phyloP scores from a whole-genome alignment of 768 basidiomycete genomes.

The Boletus edulis region DNA sequence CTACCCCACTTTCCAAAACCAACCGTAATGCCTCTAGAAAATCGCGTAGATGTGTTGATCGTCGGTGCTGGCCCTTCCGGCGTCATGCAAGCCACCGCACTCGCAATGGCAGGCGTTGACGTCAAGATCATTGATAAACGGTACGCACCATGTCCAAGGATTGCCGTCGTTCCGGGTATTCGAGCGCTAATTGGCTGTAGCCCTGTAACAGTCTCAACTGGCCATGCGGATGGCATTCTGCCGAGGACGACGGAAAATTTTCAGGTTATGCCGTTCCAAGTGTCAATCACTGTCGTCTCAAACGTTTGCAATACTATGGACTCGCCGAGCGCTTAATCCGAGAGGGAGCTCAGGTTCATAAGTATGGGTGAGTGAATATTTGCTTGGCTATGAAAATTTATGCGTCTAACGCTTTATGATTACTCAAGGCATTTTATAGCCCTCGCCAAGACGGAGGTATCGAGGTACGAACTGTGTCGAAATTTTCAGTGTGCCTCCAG shows the following conservation, averaged over 20 bases:
- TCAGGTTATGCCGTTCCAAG: not conserved
- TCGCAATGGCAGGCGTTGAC: conserved; percentile 40
- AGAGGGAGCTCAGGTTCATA: not conserved
- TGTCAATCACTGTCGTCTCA: not conserved
- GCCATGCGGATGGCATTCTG: conserved; percentile 48
- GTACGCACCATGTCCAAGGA: conserved; percentile 19
- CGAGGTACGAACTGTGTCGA: not conserved
- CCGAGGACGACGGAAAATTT: not conserved
- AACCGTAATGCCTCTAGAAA: conserved; percentile 22
- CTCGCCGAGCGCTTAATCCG: not conserved
- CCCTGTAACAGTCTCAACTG: conserved; percentile 39
- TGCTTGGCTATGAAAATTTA: not conserved
- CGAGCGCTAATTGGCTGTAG: conserved; percentile 19
- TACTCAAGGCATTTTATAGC: not conserved
- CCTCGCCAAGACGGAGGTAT: not conserved
- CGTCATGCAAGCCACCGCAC: conserved; percentile 63
- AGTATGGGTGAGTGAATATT: not conserved
- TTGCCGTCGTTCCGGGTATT: not conserved
- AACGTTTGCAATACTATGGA: not conserved
- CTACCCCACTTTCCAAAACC: too few species aligned
- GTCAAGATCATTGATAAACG: conserved; percentile 49
- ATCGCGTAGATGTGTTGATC: conserved; percentile 44
- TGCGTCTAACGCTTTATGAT: not conserved
- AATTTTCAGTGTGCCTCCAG: not conserved
- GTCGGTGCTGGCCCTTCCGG: conserved; percentile 53